phyloP scores from a whole-genome alignment of 139 green algal species.

The Picochlorum costavermella region DNA sequence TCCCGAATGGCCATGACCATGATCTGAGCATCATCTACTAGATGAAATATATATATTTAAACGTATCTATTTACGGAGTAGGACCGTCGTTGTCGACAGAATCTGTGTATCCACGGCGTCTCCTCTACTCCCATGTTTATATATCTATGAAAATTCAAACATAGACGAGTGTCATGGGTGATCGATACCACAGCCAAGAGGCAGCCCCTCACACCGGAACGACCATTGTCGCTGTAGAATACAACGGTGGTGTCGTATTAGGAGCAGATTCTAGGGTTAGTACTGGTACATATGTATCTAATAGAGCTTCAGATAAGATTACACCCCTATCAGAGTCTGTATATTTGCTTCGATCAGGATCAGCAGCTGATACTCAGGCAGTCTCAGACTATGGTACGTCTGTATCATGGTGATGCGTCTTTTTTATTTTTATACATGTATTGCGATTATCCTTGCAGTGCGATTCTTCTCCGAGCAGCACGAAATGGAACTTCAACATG shows the following conservation, averaged over 20 bases:
- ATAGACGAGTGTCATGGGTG: too few relatives aligned
- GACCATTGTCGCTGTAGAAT: conserved; percentile 82
- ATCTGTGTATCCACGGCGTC: too few relatives aligned
- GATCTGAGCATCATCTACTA: too few relatives aligned
- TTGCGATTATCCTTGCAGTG: conserved; percentile 28
- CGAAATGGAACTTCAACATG: conserved; percentile 42
- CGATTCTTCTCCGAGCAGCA: conserved; percentile 42
- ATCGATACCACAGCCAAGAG: too few relatives aligned
- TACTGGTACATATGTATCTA: conserved; percentile 88
- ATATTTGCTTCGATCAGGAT: conserved; percentile 72
- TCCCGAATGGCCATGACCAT: too few relatives aligned
- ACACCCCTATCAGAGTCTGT: conserved; percentile 72
- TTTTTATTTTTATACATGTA: too few relatives aligned
- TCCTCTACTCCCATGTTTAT: too few relatives aligned
- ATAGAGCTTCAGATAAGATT: conserved; percentile 93
- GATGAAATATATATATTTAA: too few relatives aligned
- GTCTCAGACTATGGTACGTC: conserved; percentile 76
- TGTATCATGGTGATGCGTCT: background rate
- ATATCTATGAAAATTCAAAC: too few relatives aligned
- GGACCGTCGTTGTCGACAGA: too few relatives aligned
- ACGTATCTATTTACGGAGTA: too few relatives aligned
- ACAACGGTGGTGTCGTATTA: conserved; percentile 81
- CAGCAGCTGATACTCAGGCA: conserved; percentile 79
- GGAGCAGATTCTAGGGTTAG: conserved; percentile 79
- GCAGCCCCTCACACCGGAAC: conserved; percentile 49